Conservation (phyloP, 768 basidiomycete species). For the Lyophyllum atratum region DNA sequence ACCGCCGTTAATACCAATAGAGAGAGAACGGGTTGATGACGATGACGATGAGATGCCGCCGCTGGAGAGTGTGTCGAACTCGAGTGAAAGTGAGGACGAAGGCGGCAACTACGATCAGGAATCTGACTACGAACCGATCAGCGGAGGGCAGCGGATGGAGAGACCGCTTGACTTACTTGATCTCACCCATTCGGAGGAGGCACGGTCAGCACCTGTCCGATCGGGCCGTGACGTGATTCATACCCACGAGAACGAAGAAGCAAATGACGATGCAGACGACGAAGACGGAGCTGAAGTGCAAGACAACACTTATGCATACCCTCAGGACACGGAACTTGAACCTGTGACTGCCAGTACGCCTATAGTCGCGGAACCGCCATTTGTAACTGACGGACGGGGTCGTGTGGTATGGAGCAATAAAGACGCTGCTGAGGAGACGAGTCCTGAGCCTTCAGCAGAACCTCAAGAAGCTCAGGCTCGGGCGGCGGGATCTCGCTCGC, state of each 20-base stretch:
- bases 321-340: background rate
- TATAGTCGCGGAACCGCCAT: conserved; percentile 41
- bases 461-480: conserved; percentile 9
- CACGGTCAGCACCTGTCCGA: background rate
- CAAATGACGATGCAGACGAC: background rate
- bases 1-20: conserved; percentile 4
- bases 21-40: conserved; percentile 12
- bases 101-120: conserved; percentile 13
- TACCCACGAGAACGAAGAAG: conserved; percentile 2
- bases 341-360: background rate
- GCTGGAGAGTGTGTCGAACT: conserved; percentile 36
- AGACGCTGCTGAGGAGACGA: conserved; percentile 10
- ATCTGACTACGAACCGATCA: background rate
- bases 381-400: conserved; percentile 66
- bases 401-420: conserved; percentile 51
- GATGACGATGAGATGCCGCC: conserved; percentile 37
- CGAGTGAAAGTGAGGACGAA: conserved; percentile 30
- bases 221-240: background rate
- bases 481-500: conserved; percentile 17
- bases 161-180: background rate
- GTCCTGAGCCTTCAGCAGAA: conserved; percentile 7
- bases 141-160: conserved; percentile 1
- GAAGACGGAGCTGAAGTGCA: background rate
- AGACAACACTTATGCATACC: background rate
- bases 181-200: background rate